Conservation (phyloP, 2,329 filamentous ascomycete genomes). For the Huntiella abstrusa region DNA sequence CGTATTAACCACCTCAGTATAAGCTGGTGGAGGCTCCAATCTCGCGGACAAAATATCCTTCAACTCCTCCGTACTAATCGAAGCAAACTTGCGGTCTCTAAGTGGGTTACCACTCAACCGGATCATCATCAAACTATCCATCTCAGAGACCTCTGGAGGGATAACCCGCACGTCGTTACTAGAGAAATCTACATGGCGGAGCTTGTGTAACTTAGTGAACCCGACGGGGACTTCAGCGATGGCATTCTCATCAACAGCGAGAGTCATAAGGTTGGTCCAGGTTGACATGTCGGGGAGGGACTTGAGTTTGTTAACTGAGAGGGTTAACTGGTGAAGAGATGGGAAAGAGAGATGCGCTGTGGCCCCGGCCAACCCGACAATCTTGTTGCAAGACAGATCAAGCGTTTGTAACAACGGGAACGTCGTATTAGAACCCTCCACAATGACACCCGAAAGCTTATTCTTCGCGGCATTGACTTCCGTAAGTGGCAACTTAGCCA, state of each 20-base stretch:
- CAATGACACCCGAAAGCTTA: conserved; percentile 51
- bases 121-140: conserved; percentile 59
- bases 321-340: conserved; percentile 49
- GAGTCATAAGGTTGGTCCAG: conserved; percentile 54
- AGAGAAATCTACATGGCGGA: conserved; percentile 66
- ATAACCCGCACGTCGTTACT: conserved; percentile 65
- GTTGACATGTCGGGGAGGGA: conserved; percentile 52
- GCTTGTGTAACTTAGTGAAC: conserved; percentile 44
- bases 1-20: conserved; percentile 8
- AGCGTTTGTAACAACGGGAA: conserved; percentile 52
- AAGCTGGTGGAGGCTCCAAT: conserved; percentile 33
- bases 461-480: conserved; percentile 66
- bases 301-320: conserved; percentile 67
- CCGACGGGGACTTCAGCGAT: conserved; percentile 59
- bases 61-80: conserved; percentile 61
- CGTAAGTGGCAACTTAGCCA: conserved; percentile 49
- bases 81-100: conserved; percentile 68
- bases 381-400: conserved; percentile 59
- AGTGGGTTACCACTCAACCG: conserved; percentile 78
- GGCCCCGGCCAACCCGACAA: conserved; percentile 33
- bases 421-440: conserved; percentile 33
- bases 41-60: conserved; percentile 54
- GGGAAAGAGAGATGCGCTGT: conserved; percentile 41
- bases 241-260: conserved; percentile 67
- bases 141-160: conserved; percentile 57